Evolutionary conservation across 1,284 basidiomycete genomes (phyloP).

Genomic region (Pholiota adiposa): DNA sequence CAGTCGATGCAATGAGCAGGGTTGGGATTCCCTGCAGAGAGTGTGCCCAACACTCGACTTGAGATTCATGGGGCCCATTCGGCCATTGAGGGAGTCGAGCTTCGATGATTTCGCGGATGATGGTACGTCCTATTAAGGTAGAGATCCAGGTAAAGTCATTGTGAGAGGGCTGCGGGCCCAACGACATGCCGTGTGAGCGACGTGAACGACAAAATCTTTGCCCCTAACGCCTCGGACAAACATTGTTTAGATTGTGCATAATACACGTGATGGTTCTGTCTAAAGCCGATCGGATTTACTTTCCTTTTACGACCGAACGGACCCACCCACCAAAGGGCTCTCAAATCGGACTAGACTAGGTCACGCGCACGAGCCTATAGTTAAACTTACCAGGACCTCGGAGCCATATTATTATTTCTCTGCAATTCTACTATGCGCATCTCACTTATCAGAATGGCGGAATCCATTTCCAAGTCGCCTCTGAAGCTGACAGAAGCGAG

Average conservation of each 20-base stretch:
- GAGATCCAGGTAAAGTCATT: not conserved
- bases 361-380: no score
- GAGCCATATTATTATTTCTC: not conserved
- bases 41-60: conserved; percentile 3
- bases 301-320: no score
- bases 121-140: not conserved
- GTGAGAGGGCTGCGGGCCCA: no score
- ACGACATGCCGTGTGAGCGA: not conserved
- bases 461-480: conserved; percentile 64
- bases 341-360: no score
- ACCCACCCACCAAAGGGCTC: no score
- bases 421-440: conserved; percentile 44
- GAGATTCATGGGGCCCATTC: not conserved
- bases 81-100: not conserved
- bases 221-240: no score
- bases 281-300: no score
- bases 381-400: no score
- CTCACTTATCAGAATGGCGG: conserved; percentile 59
- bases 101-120: not conserved
- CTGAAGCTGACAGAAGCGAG: conserved; percentile 70
- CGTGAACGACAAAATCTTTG: no score
- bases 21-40: not conserved
- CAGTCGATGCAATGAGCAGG: no score
- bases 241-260: no score
- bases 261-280: no score